Evolutionary conservation across 2,329 filamentous ascomycete species (phyloP), one percentile per base, ranked within the genome.

Genomic region (Beauveria sp.): DNA sequence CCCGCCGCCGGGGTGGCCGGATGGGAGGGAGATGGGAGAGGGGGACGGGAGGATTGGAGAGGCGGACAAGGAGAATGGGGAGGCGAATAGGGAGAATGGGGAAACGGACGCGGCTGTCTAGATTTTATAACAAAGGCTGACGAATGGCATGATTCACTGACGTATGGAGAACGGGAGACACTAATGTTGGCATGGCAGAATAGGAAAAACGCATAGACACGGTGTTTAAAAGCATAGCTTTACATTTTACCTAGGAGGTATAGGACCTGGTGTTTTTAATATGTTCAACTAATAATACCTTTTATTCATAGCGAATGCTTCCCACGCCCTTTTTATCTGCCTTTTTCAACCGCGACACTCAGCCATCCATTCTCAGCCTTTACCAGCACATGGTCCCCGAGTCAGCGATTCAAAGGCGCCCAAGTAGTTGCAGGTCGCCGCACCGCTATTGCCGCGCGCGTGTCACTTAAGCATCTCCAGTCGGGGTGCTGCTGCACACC

Each of bases 1-100:
- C 22, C 70, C 73, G 2, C 66, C 65, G 7, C 14, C 45, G 18
- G 55, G 55, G 9, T 58, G 55, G 55, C 10, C 14, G 12, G 10
- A 34, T 34, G 10, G 31, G 31, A 34, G 12, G 10, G 31, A 34
- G 31, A 28, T 8, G 26, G 26, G 26, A 28, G 26, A 8, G 26
- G 26, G 26, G 31, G 31, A 34, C 3, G 3, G 3, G 31, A 4
- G 12, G 10, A 34, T 12, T 34, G 3, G 2, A 34, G 31, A 31
- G 28, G 28, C 2, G 28, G 28, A 34, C 3, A 12, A 10, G 28
- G 9, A 4, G 28, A 31, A 10, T 31, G 9, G 2, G 3, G 28
- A 31, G 28, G 28, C 28, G 28, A 9, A 31, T 8, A 31, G 9
- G 31, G 10, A 34, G 10, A 3, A 34, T 34, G 31, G 31, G 31